These are phyloP conservation scores for Pistacia integerrima DNA, from an alignment of 345 rosid species.

Conservation along the genomic window DNA sequence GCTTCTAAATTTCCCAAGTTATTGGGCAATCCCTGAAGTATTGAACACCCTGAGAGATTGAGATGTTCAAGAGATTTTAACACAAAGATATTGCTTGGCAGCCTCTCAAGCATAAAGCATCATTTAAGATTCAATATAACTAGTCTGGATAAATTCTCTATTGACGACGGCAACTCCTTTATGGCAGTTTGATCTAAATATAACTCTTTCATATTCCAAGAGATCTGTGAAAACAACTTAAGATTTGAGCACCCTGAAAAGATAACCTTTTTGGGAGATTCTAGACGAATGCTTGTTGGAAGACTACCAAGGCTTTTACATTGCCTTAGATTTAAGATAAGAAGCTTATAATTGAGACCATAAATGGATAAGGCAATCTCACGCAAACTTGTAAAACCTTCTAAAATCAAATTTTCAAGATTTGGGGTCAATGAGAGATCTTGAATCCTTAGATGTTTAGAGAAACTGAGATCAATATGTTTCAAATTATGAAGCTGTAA, in stretches of 20 bases:
- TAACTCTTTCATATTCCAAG: no score
- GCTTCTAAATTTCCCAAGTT: constrained; percentile 19
- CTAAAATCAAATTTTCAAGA: background rate
- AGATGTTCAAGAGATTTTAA: constrained; percentile 22
- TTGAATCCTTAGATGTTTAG: background rate
- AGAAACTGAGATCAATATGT: background rate
- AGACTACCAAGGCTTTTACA: background rate
- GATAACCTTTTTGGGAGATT: no score
- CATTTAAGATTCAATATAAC: no score
- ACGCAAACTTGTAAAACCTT: constrained; percentile 3
- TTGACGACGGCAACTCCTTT: no score
- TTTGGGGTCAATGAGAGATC: background rate
- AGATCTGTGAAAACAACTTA: no score
- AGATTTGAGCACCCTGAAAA: no score
- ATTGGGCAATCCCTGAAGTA: constrained; percentile 28
- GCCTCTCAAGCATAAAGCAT: background rate
- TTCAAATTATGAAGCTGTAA: constrained; percentile 33
- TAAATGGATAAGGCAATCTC: constrained; percentile 16
- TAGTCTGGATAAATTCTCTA: no score
- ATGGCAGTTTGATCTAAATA: no score
- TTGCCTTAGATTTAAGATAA: no score
- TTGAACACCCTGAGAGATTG: constrained; percentile 29
- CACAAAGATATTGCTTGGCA: constrained; percentile 17
- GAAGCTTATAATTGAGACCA: constrained; percentile 1
- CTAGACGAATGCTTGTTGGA: no score